Conservation (phyloP, 2,329 filamentous ascomycete genomes). For the Metarhizium guizhouense region DNA sequence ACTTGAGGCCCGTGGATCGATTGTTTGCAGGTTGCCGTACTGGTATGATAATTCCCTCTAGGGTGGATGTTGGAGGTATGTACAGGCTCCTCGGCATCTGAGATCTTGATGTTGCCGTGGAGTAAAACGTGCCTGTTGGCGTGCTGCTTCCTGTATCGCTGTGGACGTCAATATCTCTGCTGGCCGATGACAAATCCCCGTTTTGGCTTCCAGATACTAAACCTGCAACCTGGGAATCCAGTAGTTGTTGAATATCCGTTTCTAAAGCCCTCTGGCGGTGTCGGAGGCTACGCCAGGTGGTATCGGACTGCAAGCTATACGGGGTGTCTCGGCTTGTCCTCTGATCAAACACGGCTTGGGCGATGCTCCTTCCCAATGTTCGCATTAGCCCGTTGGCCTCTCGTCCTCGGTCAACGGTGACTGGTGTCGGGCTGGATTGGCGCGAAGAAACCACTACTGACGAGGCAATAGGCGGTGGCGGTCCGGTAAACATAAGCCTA, state of each 20-base stretch:
- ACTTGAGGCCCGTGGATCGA: slow-evolving; percentile 46
- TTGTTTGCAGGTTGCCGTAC: slow-evolving; percentile 45
- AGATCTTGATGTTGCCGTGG: slow-evolving; percentile 28
- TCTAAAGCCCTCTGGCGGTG: slow-evolving; percentile 37
- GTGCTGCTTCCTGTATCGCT: slow-evolving; percentile 34
- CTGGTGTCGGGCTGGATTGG: neutral
- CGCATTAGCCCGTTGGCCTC: slow-evolving; percentile 3
- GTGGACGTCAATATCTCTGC: slow-evolving; percentile 19
- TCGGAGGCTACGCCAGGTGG: slow-evolving; percentile 37
- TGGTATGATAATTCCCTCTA: slow-evolving; percentile 45
- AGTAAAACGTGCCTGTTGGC: slow-evolving; percentile 30
- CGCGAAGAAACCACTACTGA: slow-evolving; percentile 27
- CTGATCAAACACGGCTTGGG: slow-evolving; percentile 31
- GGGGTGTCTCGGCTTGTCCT: slow-evolving; percentile 8
- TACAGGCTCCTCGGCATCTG: slow-evolving; percentile 34
- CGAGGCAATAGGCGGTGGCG: slow-evolving; percentile 40
- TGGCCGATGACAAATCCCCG: slow-evolving; percentile 6
- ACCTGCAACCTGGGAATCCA: slow-evolving; percentile 40
- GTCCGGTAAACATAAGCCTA: slow-evolving; percentile 35
- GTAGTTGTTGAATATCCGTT: slow-evolving; percentile 35
- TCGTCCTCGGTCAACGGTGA: slow-evolving; percentile 10
- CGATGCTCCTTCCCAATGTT: slow-evolving; percentile 6
- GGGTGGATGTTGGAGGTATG: slow-evolving; percentile 25
- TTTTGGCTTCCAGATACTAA: slow-evolving; percentile 28
- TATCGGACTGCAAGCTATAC: slow-evolving; percentile 21